Evolutionary conservation across 371 early-diverging fungal species (phyloP).

Genomic region (Paramicrosporidium saccamoebae): DNA sequence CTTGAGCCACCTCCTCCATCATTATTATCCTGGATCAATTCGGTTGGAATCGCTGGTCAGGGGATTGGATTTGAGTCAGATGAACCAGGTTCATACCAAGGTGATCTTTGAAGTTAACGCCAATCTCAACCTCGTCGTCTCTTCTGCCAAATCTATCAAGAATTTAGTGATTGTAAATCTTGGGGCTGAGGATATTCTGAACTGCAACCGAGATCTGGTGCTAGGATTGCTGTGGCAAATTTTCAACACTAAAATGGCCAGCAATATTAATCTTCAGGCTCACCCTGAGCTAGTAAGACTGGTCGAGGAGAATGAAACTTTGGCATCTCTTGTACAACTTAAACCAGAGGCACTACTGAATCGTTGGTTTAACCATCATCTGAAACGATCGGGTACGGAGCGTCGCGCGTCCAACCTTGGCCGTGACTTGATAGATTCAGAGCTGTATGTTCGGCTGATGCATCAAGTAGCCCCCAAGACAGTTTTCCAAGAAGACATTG

Average conservation of each 20-base stretch:
- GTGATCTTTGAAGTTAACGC: conserved; percentile 95
- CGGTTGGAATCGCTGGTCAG: conserved; percentile 83
- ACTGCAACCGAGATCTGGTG: conserved; percentile 69
- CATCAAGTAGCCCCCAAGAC: conserved; percentile 50
- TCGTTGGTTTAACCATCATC: conserved; percentile 89
- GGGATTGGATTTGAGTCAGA: conserved; percentile 20
- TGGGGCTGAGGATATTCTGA: conserved; percentile 68
- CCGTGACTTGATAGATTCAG: conserved; percentile 67
- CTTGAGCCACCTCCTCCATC: conserved; percentile 78
- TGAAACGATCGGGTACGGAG: conserved; percentile 62
- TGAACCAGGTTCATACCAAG: too few species aligned
- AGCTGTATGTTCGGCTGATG: conserved; percentile 66
- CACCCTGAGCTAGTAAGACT: conserved; percentile 86
- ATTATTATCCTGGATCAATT: conserved; percentile 76
- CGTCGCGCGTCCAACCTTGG: conserved; percentile 59
- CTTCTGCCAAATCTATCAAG: conserved; percentile 88
- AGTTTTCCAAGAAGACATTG: conserved; percentile 50
- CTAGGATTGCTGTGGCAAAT: conserved; percentile 91
- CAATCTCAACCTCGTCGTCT: conserved; percentile 85
- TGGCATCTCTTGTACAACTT: conserved; percentile 58
- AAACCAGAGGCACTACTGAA: conserved; percentile 76
- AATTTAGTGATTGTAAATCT: conserved; percentile 84
- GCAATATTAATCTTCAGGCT: conserved; percentile 73
- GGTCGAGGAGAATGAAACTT: conserved; percentile 54
- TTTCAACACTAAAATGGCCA: conserved; percentile 71